Evolutionary conservation across 305 asterid genomes (phyloP).

Genomic region (Petunia hybrid): DNA sequence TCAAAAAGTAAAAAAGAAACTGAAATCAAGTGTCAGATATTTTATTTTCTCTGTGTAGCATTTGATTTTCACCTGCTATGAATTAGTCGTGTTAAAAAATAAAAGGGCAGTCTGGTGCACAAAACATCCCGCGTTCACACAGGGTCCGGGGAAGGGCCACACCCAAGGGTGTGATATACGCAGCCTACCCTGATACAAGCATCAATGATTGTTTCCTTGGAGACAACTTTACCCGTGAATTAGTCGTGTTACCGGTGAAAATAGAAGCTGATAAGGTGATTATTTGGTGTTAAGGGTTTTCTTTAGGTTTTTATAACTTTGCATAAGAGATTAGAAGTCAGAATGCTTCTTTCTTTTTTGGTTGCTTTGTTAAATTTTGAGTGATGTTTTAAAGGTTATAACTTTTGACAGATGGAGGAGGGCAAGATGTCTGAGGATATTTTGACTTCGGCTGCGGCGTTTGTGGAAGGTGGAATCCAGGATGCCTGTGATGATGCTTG

Average conservation of each 20-base stretch:
- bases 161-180: too few relatives aligned
- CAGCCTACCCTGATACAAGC: too few relatives aligned
- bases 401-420: constrained; percentile 72
- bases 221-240: neutral
- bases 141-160: too few relatives aligned
- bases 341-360: neutral
- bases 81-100: neutral
- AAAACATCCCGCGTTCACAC: too few relatives aligned
- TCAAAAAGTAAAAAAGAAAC: neutral
- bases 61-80: constrained; percentile 3
- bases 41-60: constrained; percentile 2
- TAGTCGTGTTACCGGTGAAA: neutral
- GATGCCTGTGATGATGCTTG: constrained; percentile 92
- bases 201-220: too few relatives aligned
- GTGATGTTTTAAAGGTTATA: constrained; percentile 28
- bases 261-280: neutral
- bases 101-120: too few relatives aligned
- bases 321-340: neutral
- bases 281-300: constrained; percentile 15
- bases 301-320: neutral
- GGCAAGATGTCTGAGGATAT: constrained; percentile 60
- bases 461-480: constrained; percentile 92
- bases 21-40: neutral
- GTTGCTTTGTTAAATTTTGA: constrained; percentile 12
- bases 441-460: constrained; percentile 84